Conservation (phyloP, 352 stramenopile species). For the Peronosclerospora sorghi region DNA sequence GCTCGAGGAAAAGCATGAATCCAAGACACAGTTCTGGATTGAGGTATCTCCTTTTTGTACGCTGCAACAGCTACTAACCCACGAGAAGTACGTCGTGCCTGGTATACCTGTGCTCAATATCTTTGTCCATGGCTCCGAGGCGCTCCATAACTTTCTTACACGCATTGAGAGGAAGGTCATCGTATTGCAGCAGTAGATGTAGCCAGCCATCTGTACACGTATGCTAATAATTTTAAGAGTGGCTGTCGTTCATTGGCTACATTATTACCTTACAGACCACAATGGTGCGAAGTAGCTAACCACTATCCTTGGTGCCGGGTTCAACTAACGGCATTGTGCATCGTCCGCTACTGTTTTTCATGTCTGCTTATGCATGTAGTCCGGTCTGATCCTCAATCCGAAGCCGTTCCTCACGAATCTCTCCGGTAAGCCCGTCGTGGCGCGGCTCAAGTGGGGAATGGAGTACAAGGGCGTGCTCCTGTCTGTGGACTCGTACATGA, state of each 20-base stretch:
- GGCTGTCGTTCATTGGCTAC: conserved; percentile 11
- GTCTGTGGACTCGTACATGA: conserved; percentile 98
- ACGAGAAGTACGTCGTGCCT: conserved; percentile 72
- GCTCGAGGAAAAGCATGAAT: conserved; percentile 61
- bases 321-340: neutral
- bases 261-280: neutral
- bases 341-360: too few species aligned
- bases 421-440: conserved; percentile 91
- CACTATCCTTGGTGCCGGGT: neutral
- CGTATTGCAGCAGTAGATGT: conserved; percentile 19
- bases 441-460: conserved; percentile 99
- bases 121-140: conserved; percentile 60
- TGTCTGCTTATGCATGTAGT: conserved; percentile 25
- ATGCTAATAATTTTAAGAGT: neutral
- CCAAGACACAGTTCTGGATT: conserved; percentile 70
- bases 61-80: conserved; percentile 52
- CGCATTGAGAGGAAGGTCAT: conserved; percentile 58
- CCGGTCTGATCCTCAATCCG: conserved; percentile 87
- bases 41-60: conserved; percentile 73
- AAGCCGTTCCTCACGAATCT: conserved; percentile 93
- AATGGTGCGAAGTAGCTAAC: conserved; percentile 14
- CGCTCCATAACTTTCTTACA: conserved; percentile 50
- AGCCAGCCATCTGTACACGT: neutral
- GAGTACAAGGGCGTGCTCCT: conserved; percentile 95
- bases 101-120: conserved; percentile 78